phyloP scores from a whole-genome alignment of 495 filamentous ascomycete species.

The Collariella sp. region DNA sequence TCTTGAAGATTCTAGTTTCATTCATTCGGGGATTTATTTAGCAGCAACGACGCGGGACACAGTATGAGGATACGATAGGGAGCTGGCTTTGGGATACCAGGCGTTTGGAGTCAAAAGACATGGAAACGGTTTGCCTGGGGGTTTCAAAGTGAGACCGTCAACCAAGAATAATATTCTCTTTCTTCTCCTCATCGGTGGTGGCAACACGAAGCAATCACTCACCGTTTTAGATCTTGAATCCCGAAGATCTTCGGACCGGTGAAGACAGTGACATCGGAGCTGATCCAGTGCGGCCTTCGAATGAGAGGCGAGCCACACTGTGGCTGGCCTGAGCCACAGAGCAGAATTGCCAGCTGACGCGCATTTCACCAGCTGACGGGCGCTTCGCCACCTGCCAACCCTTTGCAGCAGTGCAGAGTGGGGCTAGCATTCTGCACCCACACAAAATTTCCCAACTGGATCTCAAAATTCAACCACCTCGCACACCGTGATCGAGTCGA shows the following conservation, averaged over 20 bases:
- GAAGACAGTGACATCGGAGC: background rate
- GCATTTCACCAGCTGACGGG: background rate
- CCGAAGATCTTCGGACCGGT: no score
- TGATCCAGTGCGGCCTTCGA: slow-evolving; percentile 10
- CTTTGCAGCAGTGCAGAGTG: slow-evolving; percentile 16
- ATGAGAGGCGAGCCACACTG: slow-evolving; percentile 2
- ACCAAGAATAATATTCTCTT: no score
- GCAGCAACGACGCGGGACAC: background rate
- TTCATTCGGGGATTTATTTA: background rate
- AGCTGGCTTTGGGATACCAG: background rate
- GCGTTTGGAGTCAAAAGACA: background rate
- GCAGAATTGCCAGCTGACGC: background rate
- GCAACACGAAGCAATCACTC: no score
- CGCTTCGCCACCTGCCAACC: slow-evolving; percentile 4
- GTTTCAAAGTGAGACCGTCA: no score
- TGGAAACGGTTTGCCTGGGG: background rate
- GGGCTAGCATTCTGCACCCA: slow-evolving; percentile 27
- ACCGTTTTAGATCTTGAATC: no score
- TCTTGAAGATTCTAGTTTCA: background rate
- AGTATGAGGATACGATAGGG: background rate
- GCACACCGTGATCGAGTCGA: slow-evolving; percentile 39
- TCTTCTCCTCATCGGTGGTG: no score
- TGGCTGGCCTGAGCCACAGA: background rate
- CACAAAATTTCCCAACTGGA: slow-evolving; percentile 33
- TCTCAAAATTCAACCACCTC: slow-evolving; percentile 40